Evolutionary conservation across 2,329 filamentous ascomycete genomes (phyloP).

Genomic region (Alternaria brassicae): DNA sequence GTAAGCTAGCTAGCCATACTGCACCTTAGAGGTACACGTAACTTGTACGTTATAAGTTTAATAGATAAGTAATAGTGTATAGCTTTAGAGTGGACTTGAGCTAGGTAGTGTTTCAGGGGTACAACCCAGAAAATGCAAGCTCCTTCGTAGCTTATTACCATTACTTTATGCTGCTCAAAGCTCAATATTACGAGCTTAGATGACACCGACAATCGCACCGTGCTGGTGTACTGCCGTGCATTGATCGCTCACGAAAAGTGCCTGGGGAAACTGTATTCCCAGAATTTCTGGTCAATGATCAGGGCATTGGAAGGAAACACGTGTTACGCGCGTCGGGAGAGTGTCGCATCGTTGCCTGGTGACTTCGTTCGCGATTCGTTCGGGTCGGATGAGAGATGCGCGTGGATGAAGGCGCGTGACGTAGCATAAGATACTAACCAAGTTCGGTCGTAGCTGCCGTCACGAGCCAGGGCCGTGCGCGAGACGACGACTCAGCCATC

Average conservation of each 20-base stretch:
- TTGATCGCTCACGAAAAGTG: not conserved
- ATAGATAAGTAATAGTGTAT: too few relatives aligned
- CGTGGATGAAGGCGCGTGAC: conserved; percentile 16
- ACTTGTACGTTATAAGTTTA: too few relatives aligned
- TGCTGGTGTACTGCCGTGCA: not conserved
- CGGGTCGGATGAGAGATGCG: conserved; percentile 11
- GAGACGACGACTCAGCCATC: conserved; percentile 29
- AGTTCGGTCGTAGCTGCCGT: conserved; percentile 11
- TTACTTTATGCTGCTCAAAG: not conserved
- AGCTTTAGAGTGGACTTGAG: too few relatives aligned
- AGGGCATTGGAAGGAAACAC: not conserved
- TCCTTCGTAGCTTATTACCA: not conserved
- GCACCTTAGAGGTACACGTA: too few relatives aligned
- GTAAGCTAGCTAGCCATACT: too few relatives aligned
- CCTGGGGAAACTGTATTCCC: not conserved
- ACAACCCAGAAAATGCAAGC: too few relatives aligned
- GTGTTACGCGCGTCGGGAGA: not conserved
- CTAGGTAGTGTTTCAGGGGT: too few relatives aligned
- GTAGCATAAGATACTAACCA: conserved; percentile 2
- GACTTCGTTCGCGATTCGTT: not conserved
- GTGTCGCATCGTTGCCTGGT: not conserved
- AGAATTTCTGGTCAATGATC: not conserved
- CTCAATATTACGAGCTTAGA: not conserved
- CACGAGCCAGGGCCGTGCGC: conserved; percentile 27
- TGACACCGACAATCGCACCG: not conserved